Base-by-base conservation (phyloP, 164 flowering plant species). In the Dillenia turbinata region DNA sequence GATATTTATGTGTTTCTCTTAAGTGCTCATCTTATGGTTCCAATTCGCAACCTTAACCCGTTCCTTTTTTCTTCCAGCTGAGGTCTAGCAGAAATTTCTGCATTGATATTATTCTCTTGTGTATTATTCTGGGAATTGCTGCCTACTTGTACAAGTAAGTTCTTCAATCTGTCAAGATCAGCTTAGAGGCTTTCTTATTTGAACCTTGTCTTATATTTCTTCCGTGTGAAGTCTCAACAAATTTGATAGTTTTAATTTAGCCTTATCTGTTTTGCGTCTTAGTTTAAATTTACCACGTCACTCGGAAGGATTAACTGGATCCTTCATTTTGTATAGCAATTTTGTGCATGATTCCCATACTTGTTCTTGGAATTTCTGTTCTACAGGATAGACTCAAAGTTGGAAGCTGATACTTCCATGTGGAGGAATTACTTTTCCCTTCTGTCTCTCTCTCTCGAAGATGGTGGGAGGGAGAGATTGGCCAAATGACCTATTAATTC, bases 71-170 rank as follows among this genome's bases (percentile, higher is more conserved):
- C 1, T 71, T 75, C 1, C 96, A 94, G 97, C 77, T 94, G 77
- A 80, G 99, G 64, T 91, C 99, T 46, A 89, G 96, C 56, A 74
- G 95, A 56, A 94, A 94, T 69, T 91, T 94, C 79, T 94, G 99
- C 64, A 84, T 94, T 62, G 97, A 94, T 80, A 94, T 94, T 59
- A 75, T 91, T 68, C 80, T 91, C 59, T 60, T 94, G 73, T 83
- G 90, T 60, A 66, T 94, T 65, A 88, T 94, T 66, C 83, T 91
- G 60, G 99, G 99, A 13, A 89, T 91, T 59, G 97, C 96, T 66
- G 95, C 95, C 53, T 94, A 94, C 64, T 70, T 91, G 56, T 94
- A 91, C 87, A 91, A 94, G 99, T 94, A 83, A 86, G 95, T 66
- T 69, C 33, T 45, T 54, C 12, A 19, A 22, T 57, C 52, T 49